A percentile compares a stretch with the other conserved stretches of the same genome.
phyloP scores from a whole-genome alignment of 2,329 filamentous ascomycete species.

The Mollisia scopiformis region DNA sequence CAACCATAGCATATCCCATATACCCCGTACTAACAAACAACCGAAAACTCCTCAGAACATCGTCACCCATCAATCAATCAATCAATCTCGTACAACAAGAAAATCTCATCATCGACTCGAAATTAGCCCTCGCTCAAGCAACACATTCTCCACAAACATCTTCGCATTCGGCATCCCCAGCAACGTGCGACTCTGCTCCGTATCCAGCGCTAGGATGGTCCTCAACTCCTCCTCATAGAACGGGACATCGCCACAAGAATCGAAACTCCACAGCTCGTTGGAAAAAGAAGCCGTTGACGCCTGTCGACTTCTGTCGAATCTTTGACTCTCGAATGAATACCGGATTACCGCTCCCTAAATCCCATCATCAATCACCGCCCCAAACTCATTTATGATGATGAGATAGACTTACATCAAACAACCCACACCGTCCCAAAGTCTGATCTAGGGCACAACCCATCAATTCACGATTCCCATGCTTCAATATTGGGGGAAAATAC shows the following conservation, averaged over 20 bases:
- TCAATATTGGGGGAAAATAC: background rate
- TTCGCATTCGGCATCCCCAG: slow-evolving; percentile 1
- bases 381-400: background rate
- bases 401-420: background rate
- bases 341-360: background rate
- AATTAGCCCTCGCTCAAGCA: background rate
- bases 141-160: slow-evolving; percentile 3
- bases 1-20: background rate
- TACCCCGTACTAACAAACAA: background rate
- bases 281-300: background rate
- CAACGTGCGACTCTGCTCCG: background rate
- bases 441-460: background rate
- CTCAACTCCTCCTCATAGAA: background rate
- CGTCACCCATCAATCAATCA: background rate
- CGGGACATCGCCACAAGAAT: background rate
- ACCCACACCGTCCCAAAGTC: background rate
- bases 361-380: background rate
- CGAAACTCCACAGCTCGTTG: background rate
- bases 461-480: background rate
- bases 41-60: background rate
- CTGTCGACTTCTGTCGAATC: background rate
- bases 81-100: background rate
- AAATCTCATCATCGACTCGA: background rate
- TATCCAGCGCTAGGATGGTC: background rate
- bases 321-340: background rate